Evolutionary conservation across 2,329 filamentous ascomycete genomes (phyloP).

Genomic region (Metarhizium brunneum): DNA sequence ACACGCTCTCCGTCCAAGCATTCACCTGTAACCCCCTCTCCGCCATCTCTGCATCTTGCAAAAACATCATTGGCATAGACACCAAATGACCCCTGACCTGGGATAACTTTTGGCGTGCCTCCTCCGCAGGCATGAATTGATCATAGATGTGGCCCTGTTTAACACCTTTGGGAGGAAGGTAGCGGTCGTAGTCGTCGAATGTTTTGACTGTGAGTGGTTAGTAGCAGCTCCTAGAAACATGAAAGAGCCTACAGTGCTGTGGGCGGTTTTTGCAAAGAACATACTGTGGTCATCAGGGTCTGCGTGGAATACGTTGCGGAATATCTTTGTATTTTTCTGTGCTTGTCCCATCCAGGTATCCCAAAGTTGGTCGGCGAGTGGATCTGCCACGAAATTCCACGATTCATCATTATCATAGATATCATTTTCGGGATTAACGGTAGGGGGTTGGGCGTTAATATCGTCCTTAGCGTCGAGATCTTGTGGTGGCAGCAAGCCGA

Average conservation of each 20-base stretch:
- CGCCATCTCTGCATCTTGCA: conserved; percentile 79
- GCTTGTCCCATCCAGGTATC: conserved; percentile 61
- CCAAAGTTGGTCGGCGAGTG: conserved; percentile 57
- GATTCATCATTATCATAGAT: conserved; percentile 48
- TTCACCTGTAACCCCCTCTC: conserved; percentile 84
- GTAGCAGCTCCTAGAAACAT: not conserved
- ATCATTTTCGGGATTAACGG: conserved; percentile 57
- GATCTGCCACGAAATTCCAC: conserved; percentile 61
- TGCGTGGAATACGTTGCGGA: conserved; percentile 73
- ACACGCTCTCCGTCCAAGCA: conserved; percentile 76
- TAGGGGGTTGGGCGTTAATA: conserved; percentile 64
- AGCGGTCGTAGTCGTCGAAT: conserved; percentile 82
- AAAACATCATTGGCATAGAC: conserved; percentile 88
- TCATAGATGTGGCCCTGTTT: conserved; percentile 86
- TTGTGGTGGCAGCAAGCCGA: conserved; percentile 72
- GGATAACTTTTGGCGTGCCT: conserved; percentile 67
- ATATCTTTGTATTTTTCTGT: conserved; percentile 62
- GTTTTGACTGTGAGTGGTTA: conserved; percentile 52
- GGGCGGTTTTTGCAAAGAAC: conserved; percentile 12
- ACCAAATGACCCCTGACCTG: conserved; percentile 82
- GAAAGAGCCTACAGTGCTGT: not conserved
- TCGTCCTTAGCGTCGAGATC: conserved; percentile 57
- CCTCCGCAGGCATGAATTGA: conserved; percentile 60
- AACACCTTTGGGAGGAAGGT: conserved; percentile 58
- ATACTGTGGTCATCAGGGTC: conserved; percentile 80